Conservation (phyloP, 1,284 basidiomycete genomes). For the Amylostereum areolatum region DNA sequence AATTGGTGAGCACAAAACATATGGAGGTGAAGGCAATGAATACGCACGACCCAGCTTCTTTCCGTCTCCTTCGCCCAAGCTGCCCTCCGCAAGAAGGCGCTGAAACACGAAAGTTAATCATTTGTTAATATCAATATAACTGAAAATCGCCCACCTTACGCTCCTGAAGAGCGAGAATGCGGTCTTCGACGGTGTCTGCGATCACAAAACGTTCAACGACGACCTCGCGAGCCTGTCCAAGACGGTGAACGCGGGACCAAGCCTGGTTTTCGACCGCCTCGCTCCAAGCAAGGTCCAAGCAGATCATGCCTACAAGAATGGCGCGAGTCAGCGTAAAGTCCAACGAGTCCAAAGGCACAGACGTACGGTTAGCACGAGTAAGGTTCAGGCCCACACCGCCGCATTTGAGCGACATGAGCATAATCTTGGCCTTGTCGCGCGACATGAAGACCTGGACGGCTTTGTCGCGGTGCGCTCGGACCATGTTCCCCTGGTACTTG, state of each 20-base stretch:
- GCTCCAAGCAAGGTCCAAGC: slow-evolving; percentile 57
- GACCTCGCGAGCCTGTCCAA: slow-evolving; percentile 50
- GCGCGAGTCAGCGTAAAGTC: slow-evolving; percentile 27
- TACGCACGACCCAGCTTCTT: slow-evolving; percentile 51
- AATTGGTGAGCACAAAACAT: neutral
- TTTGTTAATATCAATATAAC: neutral
- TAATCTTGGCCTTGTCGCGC: slow-evolving; percentile 44
- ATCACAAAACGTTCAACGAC: slow-evolving; percentile 56
- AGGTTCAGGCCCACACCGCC: slow-evolving; percentile 56
- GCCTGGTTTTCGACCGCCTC: slow-evolving; percentile 52
- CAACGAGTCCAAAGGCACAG: slow-evolving; percentile 10
- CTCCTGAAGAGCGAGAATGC: slow-evolving; percentile 52
- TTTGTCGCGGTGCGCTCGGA: slow-evolving; percentile 38
- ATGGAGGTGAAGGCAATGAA: slow-evolving; percentile 9
- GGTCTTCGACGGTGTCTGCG: slow-evolving; percentile 51
- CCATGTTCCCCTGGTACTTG: slow-evolving; percentile 63
- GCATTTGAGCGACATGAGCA: slow-evolving; percentile 58
- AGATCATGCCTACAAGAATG: slow-evolving; percentile 36
- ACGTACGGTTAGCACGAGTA: slow-evolving; percentile 49
- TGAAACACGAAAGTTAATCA: slow-evolving; percentile 6
- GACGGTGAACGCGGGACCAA: slow-evolving; percentile 43
- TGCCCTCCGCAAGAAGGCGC: slow-evolving; percentile 50
- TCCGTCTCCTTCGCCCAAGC: slow-evolving; percentile 51
- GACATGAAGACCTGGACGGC: slow-evolving; percentile 52
- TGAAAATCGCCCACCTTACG: slow-evolving; percentile 35